phyloP scores from a whole-genome alignment of 2,329 filamentous ascomycete genomes.

The Paracorniculantispora psalliotae region DNA sequence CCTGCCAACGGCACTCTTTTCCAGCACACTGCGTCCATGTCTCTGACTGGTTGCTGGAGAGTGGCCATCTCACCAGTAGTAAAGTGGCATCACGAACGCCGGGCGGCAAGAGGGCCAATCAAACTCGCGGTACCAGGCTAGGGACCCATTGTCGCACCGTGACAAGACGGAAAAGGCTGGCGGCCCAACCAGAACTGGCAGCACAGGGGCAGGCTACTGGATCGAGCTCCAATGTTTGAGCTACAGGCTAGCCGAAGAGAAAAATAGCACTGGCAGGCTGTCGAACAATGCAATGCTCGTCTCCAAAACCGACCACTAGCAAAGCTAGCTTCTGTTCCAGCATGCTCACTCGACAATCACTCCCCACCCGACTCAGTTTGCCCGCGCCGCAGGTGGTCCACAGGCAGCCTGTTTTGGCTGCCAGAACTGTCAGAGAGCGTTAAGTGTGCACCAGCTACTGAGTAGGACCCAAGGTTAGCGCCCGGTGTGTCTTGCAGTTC shows the following conservation, averaged over 20 bases:
- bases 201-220: background rate
- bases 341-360: background rate
- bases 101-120: slow-evolving; percentile 13
- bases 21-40: background rate
- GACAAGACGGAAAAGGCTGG: background rate
- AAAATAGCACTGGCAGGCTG: background rate
- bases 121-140: background rate
- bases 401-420: background rate
- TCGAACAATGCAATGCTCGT: background rate
- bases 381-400: background rate
- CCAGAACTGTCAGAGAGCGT: background rate
- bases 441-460: background rate
- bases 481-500: background rate
- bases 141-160: background rate
- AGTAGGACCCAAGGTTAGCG: background rate
- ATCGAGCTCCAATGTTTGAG: background rate
- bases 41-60: slow-evolving; percentile 6
- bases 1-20: background rate
- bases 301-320: background rate
- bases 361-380: background rate
- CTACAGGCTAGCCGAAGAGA: background rate
- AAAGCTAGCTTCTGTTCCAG: background rate
- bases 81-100: slow-evolving; percentile 6
- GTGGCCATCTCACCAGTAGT: background rate
- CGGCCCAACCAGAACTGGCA: slow-evolving; percentile 1